Conservation (phyloP, 1,139 yeast species). For the Blastobotrys arbuscula region DNA sequence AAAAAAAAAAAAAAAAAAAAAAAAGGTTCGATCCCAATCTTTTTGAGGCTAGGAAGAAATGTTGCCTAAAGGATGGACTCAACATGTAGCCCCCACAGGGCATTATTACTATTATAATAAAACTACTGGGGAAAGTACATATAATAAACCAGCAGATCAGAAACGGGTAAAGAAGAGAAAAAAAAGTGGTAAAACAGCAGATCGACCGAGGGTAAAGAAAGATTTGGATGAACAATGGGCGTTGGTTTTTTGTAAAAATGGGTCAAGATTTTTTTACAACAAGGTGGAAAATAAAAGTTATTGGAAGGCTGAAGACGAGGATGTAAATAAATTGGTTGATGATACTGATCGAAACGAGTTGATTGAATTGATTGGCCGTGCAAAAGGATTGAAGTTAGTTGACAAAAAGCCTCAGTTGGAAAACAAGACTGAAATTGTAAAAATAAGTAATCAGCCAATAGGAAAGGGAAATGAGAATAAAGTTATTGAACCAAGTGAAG, state of each 20-base stretch:
- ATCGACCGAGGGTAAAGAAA: slow-evolving; percentile 21
- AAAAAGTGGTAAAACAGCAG: slow-evolving; percentile 5
- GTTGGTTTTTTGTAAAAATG: slow-evolving; percentile 41
- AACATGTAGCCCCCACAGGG: slow-evolving; percentile 33
- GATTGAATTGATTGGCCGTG: slow-evolving; percentile 40
- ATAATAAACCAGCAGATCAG: slow-evolving; percentile 23
- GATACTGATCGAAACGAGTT: slow-evolving; percentile 35
- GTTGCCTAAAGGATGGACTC: slow-evolving; percentile 30
- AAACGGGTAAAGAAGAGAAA: neutral
- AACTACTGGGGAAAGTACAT: slow-evolving; percentile 29
- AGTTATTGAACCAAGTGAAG: neutral
- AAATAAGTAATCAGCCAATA: slow-evolving; percentile 12
- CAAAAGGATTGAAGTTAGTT: slow-evolving; percentile 40
- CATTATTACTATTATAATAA: slow-evolving; percentile 31
- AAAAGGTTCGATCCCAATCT: neutral
- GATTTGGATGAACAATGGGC: slow-evolving; percentile 36
- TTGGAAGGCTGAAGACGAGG: slow-evolving; percentile 37
- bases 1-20: neutral
- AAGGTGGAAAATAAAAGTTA: slow-evolving; percentile 29
- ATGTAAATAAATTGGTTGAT: slow-evolving; percentile 30
- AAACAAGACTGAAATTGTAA: slow-evolving; percentile 18
- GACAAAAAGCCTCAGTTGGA: slow-evolving; percentile 1
- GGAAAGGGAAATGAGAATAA: slow-evolving; percentile 1
- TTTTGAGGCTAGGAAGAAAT: neutral
- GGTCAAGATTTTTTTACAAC: slow-evolving; percentile 43